Base-by-base conservation (phyloP, 345 rosid species). In the Eucalyptus paniculata region DNA sequence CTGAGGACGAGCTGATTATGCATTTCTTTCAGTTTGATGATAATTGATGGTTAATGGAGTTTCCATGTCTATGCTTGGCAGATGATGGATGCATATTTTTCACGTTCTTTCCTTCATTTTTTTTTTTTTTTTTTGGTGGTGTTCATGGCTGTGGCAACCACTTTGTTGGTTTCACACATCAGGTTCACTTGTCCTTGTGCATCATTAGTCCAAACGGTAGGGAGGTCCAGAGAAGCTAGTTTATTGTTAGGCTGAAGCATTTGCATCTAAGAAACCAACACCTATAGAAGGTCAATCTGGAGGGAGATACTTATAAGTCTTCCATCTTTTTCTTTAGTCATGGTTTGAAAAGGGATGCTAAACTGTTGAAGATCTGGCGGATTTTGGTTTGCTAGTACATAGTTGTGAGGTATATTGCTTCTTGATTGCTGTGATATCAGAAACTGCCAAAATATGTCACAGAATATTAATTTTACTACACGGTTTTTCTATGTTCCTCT, bases 1-100 rank as follows among this genome's bases (percentile, higher is more conserved):
- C 97, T 19, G 96, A 93, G 90, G 99, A 97, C 89, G 97, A 97
- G 90, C 89, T 96, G 92, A 80, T 94, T 89, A 60, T 96, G 56
- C 94, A 96, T 92, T 96, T 97, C 91, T 97, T 92, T 91, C 94
- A 95, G 90, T 94, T 97, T 90, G 98, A 97, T 87, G 97, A 97
- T 97, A 96, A 92, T 67, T 67, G 10, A 67, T 67, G 77, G 77
- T 67, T 67, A 67, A 67, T 67, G 77, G 37, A 67, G 77, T n/a
- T 16, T 67, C 77, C 40, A 15, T n/a, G 11, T 67, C 3, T 16
- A 16, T 67, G 40, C 19, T 67, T 67, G 40, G 3, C 77, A 32
- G 40, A n/a, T 67, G 37, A 67, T 67, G 77, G 77, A n/a, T 26
- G 34, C 77, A n/a, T n/a, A 67, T 15, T 67, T n/a, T n/a, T 67